These are phyloP conservation scores for Trypanosoma cruzi DNA, from an alignment of 208 protist species.

Conservation along the genomic window DNA sequence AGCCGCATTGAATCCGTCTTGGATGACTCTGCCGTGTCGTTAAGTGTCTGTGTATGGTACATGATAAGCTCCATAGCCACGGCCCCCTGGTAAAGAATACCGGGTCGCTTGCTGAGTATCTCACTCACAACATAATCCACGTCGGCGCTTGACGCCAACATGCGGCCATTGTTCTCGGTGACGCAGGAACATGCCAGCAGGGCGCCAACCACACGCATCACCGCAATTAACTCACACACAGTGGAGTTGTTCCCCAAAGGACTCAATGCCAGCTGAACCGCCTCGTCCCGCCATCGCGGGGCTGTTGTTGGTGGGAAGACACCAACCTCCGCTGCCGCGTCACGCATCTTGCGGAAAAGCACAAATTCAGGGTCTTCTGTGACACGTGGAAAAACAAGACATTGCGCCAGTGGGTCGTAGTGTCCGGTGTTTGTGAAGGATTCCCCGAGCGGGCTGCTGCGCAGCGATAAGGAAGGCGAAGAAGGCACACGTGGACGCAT, in stretches of 20 bases:
- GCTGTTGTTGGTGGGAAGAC: not conserved
- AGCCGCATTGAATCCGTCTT: conserved; percentile 40
- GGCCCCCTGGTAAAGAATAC: conserved; percentile 52
- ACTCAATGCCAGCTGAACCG: conserved; percentile 44
- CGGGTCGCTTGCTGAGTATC: conserved; percentile 41
- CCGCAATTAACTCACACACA: conserved; percentile 50
- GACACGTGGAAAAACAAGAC: conserved; percentile 55
- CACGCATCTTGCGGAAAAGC: conserved; percentile 51
- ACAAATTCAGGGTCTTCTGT: conserved; percentile 65
- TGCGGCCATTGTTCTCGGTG: conserved; percentile 20
- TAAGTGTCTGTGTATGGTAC: conserved; percentile 53
- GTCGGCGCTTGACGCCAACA: conserved; percentile 36
- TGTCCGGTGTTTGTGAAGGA: conserved; percentile 51
- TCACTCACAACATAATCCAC: conserved; percentile 45
- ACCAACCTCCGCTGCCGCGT: conserved; percentile 13
- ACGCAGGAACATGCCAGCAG: conserved; percentile 56
- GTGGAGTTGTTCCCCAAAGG: conserved; percentile 43
- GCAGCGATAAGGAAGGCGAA: conserved; percentile 42
- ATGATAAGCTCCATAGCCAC: conserved; percentile 75
- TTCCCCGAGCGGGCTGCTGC: conserved; percentile 59
- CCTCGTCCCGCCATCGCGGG: conserved; percentile 47
- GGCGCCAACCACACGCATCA: conserved; percentile 71
- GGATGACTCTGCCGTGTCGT: conserved; percentile 16
- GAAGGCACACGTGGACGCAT: conserved; percentile 35
- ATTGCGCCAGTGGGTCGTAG: conserved; percentile 72